Base-by-base conservation (phyloP, 805 yeast genomes). In the Nakazawaea sp. region DNA sequence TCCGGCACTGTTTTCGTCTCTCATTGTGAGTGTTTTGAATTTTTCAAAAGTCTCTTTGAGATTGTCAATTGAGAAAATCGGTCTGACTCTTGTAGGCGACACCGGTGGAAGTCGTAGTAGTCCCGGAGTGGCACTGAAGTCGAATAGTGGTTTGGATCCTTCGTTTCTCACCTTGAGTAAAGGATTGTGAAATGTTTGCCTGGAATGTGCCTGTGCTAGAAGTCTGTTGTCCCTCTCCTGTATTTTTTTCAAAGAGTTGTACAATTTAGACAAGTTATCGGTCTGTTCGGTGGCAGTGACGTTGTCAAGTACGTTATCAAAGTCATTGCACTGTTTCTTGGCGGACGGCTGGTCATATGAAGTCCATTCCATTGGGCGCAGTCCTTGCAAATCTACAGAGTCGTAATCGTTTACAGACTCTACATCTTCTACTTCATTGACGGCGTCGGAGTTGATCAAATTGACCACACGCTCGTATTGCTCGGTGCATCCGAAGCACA, bases 151-250 rank as follows among this genome's bases (percentile, higher is more conserved):
- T 10, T 7, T 7, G 15, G 8, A 10, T 10, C 19, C 18, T 28
- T 28, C 10, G 18, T 18, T 7, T 16, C 19, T 12, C 9, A 36
- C 35, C 17, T 11, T 38, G n/a, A 38, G 21, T 17, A 38, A 26
- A n/a, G 42, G 42, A 25, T 38, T 38, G 24, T 38, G 41, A n/a
- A 36, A 36, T 10, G 32, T 15, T 17, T n/a, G 20, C 32, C 20
- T 28, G 13, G 13, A 25, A n/a, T 4, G 11, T 13, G 19, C 23
- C n/a, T 25, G 30, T 10, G 33, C 29, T 2, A 33, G 21, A 4
- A 30, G 12, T 15, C 21, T 25, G 25, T 33, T 30, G 18, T 39
- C 35, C 10, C 30, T 33, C 20, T 39, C 38, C 18, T 39, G 42
- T 5, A 39, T 39, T 18, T 20, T 24, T 18, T 39, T 39, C 30